Percentiles rank a stretch among this genome's conserved stretches.
Evolutionary conservation across 2,329 filamentous ascomycete species (phyloP).

Genomic region (Colletotrichum graminicola): DNA sequence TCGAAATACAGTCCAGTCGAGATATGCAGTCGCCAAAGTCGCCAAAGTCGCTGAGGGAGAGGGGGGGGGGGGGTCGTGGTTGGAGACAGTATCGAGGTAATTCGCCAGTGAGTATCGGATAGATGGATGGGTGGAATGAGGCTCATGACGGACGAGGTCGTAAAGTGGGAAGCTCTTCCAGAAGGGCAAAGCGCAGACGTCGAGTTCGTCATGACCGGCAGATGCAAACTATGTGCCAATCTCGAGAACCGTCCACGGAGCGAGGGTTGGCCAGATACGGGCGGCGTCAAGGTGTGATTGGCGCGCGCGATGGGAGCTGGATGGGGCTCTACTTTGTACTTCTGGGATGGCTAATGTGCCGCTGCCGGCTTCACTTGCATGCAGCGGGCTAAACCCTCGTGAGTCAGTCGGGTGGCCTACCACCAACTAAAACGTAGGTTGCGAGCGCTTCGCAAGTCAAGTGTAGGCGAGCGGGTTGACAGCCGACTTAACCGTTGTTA

Average conservation of each 20-base stretch:
- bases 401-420: not conserved
- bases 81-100: not conserved
- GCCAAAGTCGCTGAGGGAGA: not conserved
- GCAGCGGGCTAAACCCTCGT: conserved; percentile 13
- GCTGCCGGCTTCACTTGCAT: conserved; percentile 33
- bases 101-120: not conserved
- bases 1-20: not conserved
- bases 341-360: not conserved
- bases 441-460: not conserved
- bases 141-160: conserved; percentile 16
- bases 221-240: not conserved
- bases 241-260: not conserved
- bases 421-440: not conserved
- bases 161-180: conserved; percentile 30
- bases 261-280: too few species aligned
- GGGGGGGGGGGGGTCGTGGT: too few species aligned
- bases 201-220: conserved; percentile 29
- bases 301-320: not conserved
- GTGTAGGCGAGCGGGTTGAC: conserved; percentile 5
- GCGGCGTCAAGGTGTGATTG: conserved; percentile 2
- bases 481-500: not conserved
- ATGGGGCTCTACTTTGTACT: too few species aligned
- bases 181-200: conserved; percentile 7
- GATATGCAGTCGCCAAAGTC: not conserved
- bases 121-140: conserved; percentile 18